phyloP scores from a whole-genome alignment of 208 protist genomes.

The Angomonas ambiguus region DNA sequence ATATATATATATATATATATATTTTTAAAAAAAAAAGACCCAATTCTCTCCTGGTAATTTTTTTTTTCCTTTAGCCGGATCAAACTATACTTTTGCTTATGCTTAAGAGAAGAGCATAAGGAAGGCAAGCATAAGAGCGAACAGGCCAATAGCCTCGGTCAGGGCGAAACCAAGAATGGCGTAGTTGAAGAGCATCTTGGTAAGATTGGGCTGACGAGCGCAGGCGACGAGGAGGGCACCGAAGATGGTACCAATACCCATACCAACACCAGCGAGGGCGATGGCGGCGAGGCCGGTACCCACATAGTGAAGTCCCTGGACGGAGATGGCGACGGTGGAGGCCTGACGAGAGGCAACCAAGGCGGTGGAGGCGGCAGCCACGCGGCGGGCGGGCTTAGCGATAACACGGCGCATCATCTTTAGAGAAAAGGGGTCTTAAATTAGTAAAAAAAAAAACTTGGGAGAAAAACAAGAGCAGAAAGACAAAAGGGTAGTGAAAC shows the following conservation, averaged over 20 bases:
- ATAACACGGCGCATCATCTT: conserved; percentile 81
- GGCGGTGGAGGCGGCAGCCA: conserved; percentile 21
- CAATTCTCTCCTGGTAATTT: too few species aligned
- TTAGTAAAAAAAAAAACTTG: conserved; percentile 6
- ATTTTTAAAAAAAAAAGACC: too few species aligned
- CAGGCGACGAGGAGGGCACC: conserved; percentile 55
- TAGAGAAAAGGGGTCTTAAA: background rate
- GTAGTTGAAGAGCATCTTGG: conserved; percentile 77
- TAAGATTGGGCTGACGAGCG: conserved; percentile 73
- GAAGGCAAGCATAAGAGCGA: conserved; percentile 72
- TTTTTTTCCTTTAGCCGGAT: too few species aligned
- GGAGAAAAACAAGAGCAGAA: conserved; percentile 9
- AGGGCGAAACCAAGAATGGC: conserved; percentile 79
- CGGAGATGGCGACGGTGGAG: conserved; percentile 60
- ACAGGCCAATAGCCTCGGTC: conserved; percentile 77
- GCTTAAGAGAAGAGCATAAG: conserved; percentile 77
- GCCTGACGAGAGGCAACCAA: conserved; percentile 28
- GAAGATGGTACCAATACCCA: conserved; percentile 76
- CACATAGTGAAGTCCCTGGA: conserved; percentile 70
- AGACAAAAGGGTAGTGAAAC: background rate
- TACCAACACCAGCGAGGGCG: conserved; percentile 65
- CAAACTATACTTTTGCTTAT: conserved; percentile 4
- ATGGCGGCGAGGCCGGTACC: conserved; percentile 67
- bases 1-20: too few species aligned
- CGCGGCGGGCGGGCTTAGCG: conserved; percentile 44